Evolutionary conservation across 805 yeast genomes (phyloP).

Genomic region (Saccharomycopsis sp.): DNA sequence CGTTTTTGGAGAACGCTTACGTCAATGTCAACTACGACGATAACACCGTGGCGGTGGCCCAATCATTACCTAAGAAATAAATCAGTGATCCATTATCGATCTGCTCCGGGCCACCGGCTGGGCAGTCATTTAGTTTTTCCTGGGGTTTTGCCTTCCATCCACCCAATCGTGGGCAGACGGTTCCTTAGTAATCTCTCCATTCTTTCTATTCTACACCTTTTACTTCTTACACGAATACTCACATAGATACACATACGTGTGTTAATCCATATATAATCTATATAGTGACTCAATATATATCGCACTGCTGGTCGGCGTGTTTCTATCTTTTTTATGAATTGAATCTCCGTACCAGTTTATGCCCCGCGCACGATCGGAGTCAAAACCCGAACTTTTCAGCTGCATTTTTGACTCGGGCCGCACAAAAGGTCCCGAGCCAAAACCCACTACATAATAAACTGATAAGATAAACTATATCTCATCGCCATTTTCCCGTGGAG

Average conservation of each 20-base stretch:
- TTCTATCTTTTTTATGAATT: no score
- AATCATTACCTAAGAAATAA: conserved; percentile 1
- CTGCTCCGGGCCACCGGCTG: neutral
- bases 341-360: no score
- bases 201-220: neutral
- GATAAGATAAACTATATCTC: neutral
- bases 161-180: neutral
- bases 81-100: neutral
- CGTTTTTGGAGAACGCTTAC: conserved; percentile 30
- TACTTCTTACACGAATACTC: no score
- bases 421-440: neutral
- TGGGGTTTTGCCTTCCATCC: neutral
- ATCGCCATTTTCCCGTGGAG: conserved; percentile 2
- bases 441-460: neutral
- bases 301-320: neutral
- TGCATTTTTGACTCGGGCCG: neutral
- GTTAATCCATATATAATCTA: no score
- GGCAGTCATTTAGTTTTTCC: neutral
- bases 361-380: neutral
- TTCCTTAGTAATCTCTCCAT: neutral
- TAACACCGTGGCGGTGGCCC: conserved; percentile 32
- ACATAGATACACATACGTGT: no score
- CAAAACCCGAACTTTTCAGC: neutral
- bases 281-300: no score
- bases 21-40: conserved; percentile 38